phyloP scores from a whole-genome alignment of 2,329 filamentous ascomycete species.

The Grosmannia huntii region DNA sequence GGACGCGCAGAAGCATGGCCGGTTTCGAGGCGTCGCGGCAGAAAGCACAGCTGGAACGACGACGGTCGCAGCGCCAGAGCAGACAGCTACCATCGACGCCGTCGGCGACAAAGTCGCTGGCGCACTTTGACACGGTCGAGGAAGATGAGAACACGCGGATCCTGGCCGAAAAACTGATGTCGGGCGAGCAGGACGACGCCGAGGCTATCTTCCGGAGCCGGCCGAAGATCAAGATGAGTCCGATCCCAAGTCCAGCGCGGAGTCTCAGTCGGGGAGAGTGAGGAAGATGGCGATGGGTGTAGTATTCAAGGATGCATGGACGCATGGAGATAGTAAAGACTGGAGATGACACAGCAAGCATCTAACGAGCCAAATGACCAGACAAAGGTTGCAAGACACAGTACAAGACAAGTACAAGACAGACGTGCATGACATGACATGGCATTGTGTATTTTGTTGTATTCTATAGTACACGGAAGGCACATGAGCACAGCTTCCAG shows the following conservation, averaged over 20 bases:
- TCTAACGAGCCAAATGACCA: neutral
- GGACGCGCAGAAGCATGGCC: slow-evolving; percentile 49
- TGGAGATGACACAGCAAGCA: neutral
- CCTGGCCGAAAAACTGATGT: slow-evolving; percentile 56
- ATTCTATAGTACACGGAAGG: neutral
- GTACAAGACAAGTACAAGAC: too few relatives aligned
- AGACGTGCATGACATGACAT: neutral
- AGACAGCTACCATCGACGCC: neutral
- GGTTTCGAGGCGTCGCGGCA: slow-evolving; percentile 48
- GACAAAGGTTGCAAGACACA: neutral
- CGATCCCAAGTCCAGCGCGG: slow-evolving; percentile 35
- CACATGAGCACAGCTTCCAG: neutral
- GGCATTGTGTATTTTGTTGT: neutral
- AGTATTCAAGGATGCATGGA: too few relatives aligned
- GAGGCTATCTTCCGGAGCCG: slow-evolving; percentile 75
- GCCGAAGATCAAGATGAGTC: slow-evolving; percentile 68
- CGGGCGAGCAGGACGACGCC: slow-evolving; percentile 54
- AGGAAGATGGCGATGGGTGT: neutral
- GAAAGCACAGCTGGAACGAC: slow-evolving; percentile 45
- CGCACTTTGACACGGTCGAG: slow-evolving; percentile 35
- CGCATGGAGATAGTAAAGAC: neutral
- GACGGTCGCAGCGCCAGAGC: slow-evolving; percentile 33
- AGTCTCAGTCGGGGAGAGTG: neutral
- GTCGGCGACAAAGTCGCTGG: slow-evolving; percentile 15
- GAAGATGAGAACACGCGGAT: slow-evolving; percentile 28